Conservation (phyloP, 176 grass and related monocot genomes). For the Elymus sibiricus region DNA sequence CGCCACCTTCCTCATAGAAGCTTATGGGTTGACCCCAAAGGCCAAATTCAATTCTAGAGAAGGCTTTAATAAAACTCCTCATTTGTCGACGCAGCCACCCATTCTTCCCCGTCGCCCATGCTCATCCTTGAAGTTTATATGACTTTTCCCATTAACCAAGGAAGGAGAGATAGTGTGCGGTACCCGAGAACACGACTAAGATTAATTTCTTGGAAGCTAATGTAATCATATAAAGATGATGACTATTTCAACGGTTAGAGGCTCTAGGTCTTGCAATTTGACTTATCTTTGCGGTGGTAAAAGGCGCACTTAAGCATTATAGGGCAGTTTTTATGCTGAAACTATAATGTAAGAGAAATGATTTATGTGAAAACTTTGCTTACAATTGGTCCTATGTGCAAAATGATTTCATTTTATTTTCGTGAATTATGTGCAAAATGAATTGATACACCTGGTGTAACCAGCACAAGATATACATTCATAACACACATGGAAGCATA, state of each 20-base stretch:
- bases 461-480: neutral
- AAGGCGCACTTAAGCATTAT: neutral
- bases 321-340: neutral
- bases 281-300: neutral
- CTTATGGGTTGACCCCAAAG: neutral
- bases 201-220: neutral
- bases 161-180: too few relatives aligned
- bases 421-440: neutral
- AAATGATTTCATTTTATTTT: neutral
- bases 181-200: too few relatives aligned
- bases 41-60: neutral
- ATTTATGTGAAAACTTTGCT: neutral
- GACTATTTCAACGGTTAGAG: neutral
- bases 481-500: neutral
- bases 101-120: too few relatives aligned
- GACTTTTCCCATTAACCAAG: too few relatives aligned
- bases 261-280: neutral
- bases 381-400: neutral
- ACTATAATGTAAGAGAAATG: neutral
- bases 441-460: neutral
- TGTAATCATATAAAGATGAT: neutral
- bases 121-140: too few relatives aligned
- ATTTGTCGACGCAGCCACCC: too few relatives aligned
- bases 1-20: neutral
- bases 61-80: neutral